Conservation (phyloP, 352 stramenopile genomes). For the Pythium insidiosum region DNA sequence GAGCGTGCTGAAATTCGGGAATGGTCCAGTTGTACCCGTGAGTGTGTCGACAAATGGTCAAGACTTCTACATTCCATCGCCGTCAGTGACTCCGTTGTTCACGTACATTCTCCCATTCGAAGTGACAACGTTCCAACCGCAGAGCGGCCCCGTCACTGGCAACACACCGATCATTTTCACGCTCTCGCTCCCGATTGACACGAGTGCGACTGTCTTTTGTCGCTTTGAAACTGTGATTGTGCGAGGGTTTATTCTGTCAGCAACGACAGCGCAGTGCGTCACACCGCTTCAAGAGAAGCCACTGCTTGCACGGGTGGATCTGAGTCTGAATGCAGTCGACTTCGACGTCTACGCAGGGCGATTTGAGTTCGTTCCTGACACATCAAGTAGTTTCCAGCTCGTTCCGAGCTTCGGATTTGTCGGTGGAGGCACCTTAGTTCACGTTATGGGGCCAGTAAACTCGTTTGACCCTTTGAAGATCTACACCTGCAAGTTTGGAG, state of each 20-base stretch:
- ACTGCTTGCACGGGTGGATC: slow-evolving; percentile 17
- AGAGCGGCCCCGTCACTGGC: slow-evolving; percentile 38
- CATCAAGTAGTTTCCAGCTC: slow-evolving; percentile 18
- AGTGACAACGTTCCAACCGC: slow-evolving; percentile 26
- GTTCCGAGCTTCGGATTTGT: slow-evolving; percentile 30
- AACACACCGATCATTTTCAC: slow-evolving; percentile 44
- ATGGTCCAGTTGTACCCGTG: slow-evolving; percentile 14
- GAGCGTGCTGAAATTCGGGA: slow-evolving; percentile 13
- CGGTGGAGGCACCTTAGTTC: slow-evolving; percentile 43
- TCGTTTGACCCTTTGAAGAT: too few species aligned
- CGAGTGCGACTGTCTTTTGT: slow-evolving; percentile 26
- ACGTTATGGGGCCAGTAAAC: too few species aligned
- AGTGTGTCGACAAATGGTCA: slow-evolving; percentile 22
- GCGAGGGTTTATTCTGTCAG: too few species aligned
- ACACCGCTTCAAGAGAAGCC: background rate
- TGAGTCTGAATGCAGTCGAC: slow-evolving; percentile 38
- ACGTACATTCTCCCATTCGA: slow-evolving; percentile 31
- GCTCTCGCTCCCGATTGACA: slow-evolving; percentile 12
- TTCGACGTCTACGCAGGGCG: slow-evolving; percentile 35
- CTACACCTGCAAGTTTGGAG: slow-evolving; percentile 56
- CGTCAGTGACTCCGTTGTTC: slow-evolving; percentile 26
- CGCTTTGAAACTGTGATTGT: slow-evolving; percentile 42
- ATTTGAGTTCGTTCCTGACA: slow-evolving; percentile 37
- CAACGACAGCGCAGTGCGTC: too few species aligned
- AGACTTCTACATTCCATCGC: slow-evolving; percentile 28